Evolutionary conservation across 768 basidiomycete genomes (phyloP), one percentile per base, ranked within the genome.

Genomic region (Asterophora parasitica): DNA sequence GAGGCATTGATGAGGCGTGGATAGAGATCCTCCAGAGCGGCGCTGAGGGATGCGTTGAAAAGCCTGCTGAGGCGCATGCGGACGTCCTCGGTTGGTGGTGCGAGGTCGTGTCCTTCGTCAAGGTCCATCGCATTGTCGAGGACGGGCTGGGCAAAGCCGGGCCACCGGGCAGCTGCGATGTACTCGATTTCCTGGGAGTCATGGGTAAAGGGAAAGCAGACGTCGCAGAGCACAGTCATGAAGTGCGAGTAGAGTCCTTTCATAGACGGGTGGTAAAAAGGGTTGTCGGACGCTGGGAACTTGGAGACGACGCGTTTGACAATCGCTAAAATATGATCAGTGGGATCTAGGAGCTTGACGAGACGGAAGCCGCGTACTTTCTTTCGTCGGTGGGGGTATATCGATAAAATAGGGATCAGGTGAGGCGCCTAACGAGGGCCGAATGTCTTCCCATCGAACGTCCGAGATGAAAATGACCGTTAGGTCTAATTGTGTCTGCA

Each of bases 101-200:
- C 54, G 15, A 76, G 44, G 7, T 52, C 48, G 15, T 64, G 59
- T 4, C 49, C 52, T 1, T 51, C 58, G 19, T 57, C 59, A 5
- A 61, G 58, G 34, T 58, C 60, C 48, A 53, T 46, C 50, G 52
- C 31, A 47, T 56, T 57, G 28, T 78, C 78, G 6, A 88, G 60
- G 11, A 91, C 59, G 0, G 88, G 88, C 45, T 81, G 75, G 1
- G 84, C 75, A 55, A 89, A 91, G 2, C 81, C 84, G 0, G 88
- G 86, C 88, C 90, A 92, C 16, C 82, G 75, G 5, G 89, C 85
- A 0, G 84, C 81, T 2, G 85, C 79, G 23, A 92, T 76, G 58
- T 91, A 92, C 35, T 77, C 74, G 1, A 92, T 70, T 58, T 92
- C 89, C 41, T 78, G 61, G 0, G 81, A 77, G 57, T 90, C 82